A percentile compares a stretch with the other conserved stretches of the same genome.
Conservation (phyloP, 2,329 filamentous ascomycete species). For the Ophiosphaerella korrae region DNA sequence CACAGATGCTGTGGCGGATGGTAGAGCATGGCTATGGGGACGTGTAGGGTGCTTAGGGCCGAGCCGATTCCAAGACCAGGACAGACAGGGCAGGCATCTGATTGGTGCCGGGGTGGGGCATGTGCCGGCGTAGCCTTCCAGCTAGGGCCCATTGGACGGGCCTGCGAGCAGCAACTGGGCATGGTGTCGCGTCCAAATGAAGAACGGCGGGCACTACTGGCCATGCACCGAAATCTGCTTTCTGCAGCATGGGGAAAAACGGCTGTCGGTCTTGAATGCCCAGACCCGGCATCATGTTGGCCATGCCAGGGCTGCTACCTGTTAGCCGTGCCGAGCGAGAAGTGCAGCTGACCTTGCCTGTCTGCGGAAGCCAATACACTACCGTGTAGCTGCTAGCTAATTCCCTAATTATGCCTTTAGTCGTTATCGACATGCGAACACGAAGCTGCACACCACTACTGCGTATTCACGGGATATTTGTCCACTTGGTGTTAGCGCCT, state of each 20-base stretch:
- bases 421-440: too few relatives aligned
- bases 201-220: neutral
- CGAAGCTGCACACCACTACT: too few relatives aligned
- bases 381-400: too few relatives aligned
- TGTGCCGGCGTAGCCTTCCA: conserved; percentile 4
- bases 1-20: neutral
- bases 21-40: conserved; percentile 10
- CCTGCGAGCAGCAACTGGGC: too few relatives aligned
- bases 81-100: conserved; percentile 3
- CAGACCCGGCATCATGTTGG: neutral
- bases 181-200: conserved; percentile 12
- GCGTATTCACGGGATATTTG: too few relatives aligned
- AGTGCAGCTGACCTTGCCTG: too few relatives aligned
- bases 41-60: conserved; percentile 7
- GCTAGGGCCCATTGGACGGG: too few relatives aligned
- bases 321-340: neutral
- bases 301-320: neutral
- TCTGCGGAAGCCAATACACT: neutral
- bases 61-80: conserved; percentile 18
- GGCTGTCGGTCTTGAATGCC: too few relatives aligned
- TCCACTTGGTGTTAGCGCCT: neutral
- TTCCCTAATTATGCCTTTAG: too few relatives aligned
- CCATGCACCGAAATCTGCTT: too few relatives aligned
- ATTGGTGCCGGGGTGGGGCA: conserved; percentile 10
- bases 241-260: too few relatives aligned